These are phyloP conservation scores for Bullera alba DNA, from an alignment of 768 basidiomycete species.

Conservation along the genomic window DNA sequence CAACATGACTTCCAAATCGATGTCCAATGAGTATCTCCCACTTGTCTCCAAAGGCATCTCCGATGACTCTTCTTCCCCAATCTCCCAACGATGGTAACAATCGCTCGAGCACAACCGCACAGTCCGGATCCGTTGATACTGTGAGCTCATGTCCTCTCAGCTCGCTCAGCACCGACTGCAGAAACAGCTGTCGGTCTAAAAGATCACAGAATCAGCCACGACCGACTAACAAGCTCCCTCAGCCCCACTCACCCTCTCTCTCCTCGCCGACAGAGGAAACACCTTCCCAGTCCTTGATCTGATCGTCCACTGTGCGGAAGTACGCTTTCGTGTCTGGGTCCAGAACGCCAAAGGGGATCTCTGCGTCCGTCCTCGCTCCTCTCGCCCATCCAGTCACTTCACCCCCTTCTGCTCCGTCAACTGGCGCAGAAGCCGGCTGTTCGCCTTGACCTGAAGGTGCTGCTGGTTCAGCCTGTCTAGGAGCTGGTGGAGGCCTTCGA, in stretches of 20 bases:
- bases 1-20: conserved; percentile 91
- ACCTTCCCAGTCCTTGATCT: conserved; percentile 77
- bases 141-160: conserved; percentile 82
- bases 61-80: conserved; percentile 82
- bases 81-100: conserved; percentile 92
- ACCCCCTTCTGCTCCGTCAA: background rate
- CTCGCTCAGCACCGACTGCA: conserved; percentile 73
- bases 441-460: no score
- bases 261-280: conserved; percentile 44
- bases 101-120: conserved; percentile 80
- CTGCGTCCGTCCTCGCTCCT: conserved; percentile 40
- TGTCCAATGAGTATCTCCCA: conserved; percentile 59
- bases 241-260: conserved; percentile 45
- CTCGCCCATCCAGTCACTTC: conserved; percentile 17
- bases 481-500: background rate
- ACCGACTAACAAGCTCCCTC: background rate
- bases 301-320: conserved; percentile 78
- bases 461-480: background rate
- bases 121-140: conserved; percentile 88
- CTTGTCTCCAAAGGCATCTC: conserved; percentile 81
- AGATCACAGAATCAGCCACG: background rate
- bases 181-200: conserved; percentile 68
- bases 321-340: conserved; percentile 89
- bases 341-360: conserved; percentile 82
- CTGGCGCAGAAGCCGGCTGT: background rate